These are phyloP conservation scores for Thelephora ganbajun DNA, from an alignment of 768 basidiomycete genomes.

Conservation along the genomic window DNA sequence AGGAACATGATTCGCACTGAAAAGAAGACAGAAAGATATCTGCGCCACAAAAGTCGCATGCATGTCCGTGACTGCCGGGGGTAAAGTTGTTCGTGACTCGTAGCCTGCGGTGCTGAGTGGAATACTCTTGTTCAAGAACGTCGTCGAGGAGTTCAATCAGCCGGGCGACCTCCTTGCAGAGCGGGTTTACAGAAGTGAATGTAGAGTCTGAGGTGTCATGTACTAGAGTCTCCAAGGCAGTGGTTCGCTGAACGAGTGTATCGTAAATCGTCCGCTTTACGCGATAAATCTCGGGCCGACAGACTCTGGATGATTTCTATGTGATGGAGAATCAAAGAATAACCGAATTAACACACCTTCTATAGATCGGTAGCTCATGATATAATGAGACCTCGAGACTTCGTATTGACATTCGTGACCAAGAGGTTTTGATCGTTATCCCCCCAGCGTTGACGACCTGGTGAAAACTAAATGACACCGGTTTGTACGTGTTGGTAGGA, in stretches of 20 bases:
- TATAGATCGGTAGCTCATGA: conserved; percentile 69
- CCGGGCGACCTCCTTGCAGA: not conserved
- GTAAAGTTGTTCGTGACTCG: conserved; percentile 3
- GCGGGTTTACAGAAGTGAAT: too few relatives aligned
- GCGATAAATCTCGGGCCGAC: conserved; percentile 64
- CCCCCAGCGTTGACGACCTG: conserved; percentile 76
- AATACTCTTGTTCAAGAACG: conserved; percentile 36
- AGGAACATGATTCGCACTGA: conserved; percentile 40
- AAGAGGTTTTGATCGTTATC: conserved; percentile 70
- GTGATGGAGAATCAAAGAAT: not conserved
- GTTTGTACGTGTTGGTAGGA: not conserved
- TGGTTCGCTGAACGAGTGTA: conserved; percentile 27
- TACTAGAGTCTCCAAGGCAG: conserved; percentile 6
- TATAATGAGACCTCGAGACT: conserved; percentile 47
- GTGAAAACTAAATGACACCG: conserved; percentile 34
- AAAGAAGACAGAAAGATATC: conserved; percentile 79
- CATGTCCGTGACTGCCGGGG: conserved; percentile 13
- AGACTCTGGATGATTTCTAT: conserved; percentile 37
- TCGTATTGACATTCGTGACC: conserved; percentile 71
- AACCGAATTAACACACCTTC: conserved; percentile 32
- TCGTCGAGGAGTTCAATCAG: conserved; percentile 27
- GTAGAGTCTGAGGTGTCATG: not conserved
- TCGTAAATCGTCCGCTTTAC: conserved; percentile 54
- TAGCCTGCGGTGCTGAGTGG: conserved; percentile 7
- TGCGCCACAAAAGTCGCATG: conserved; percentile 70